Evolutionary conservation across 139 green algal species (phyloP), one percentile per base, ranked within the genome.

Genomic region (Chlamydomonas schloesseri): DNA sequence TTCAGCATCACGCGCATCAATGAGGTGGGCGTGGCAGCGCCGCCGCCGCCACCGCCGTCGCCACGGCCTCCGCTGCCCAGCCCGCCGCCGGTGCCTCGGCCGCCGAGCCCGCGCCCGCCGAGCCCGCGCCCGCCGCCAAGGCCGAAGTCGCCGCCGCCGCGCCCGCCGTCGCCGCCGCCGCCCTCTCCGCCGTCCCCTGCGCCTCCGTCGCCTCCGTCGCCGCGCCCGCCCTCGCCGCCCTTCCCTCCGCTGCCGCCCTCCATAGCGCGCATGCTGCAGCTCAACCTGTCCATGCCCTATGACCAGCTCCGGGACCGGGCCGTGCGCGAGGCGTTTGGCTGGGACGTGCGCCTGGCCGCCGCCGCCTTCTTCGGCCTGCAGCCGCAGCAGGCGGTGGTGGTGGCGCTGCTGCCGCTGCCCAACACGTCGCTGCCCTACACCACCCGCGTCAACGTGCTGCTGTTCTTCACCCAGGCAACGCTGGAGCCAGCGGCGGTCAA

Each of bases 221-320:
- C 37, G 23, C 71, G 17, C 26, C 37, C 71, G 31, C 72, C 42
- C 47, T 50, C 69, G 69, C 69, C 69, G 33, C 69, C 69, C 10
- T 73, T 73, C 69, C 69, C 69, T 11, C 69, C 69, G 69, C 69
- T 73, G 69, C 69, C 69, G 34, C 69, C 69, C 14, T 73, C 69
- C 26, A 34, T 73, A 2, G 69, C 69, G 33, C 34, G 69, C 26
- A 73, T 73, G 69, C 34, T 73, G 34, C 34, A 50, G 34, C 34
- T 73, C 20, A 53, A 53, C 69, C 34, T 73, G 1, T 53, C 69
- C 26, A 53, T 53, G 69, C 69, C 69, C 9, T 50, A 50, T 17
- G 34, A 73, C 69, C 34, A 50, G 34, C 34, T 73, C 20, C 33
- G 20, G 1, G 34, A 73, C 20, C 33, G 34, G 9, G 15, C 20